A percentile compares a stretch with the other conserved stretches of the same genome.
Evolutionary conservation across 2,329 filamentous ascomycete genomes (phyloP).

Genomic region (Hymenoscyphus salicellus): DNA sequence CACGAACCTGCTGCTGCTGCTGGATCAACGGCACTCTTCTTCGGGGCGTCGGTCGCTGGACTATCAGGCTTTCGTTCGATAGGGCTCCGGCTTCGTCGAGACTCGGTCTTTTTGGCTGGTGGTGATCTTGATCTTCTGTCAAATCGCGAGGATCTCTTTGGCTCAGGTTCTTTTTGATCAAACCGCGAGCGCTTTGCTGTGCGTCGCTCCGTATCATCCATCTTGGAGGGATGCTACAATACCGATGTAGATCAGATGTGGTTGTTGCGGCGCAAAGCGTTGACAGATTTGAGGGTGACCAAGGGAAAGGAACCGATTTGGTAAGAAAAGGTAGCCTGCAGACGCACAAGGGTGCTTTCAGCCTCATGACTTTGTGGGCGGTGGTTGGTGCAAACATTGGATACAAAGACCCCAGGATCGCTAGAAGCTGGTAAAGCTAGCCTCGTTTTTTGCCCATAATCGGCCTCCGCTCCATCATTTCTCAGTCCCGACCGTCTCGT

Average conservation of each 20-base stretch:
- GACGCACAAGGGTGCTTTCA: neutral
- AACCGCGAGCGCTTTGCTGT: conserved; percentile 84
- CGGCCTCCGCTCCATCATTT: neutral
- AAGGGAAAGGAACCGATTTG: neutral
- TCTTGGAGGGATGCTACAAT: conserved; percentile 37
- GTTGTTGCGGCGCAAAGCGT: conserved; percentile 6
- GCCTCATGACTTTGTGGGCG: conserved; percentile 6
- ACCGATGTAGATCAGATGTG: neutral
- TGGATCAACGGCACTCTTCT: conserved; percentile 58
- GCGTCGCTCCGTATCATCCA: conserved; percentile 76
- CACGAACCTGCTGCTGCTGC: conserved; percentile 72
- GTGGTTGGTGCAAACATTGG: neutral
- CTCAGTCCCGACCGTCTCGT: neutral
- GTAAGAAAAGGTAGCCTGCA: neutral
- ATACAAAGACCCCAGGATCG: conserved; percentile 1
- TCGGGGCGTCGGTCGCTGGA: conserved; percentile 36
- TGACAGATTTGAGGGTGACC: neutral
- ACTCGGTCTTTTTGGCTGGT: conserved; percentile 56
- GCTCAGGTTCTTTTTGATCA: conserved; percentile 83
- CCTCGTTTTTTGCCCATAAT: neutral
- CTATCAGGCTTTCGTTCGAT: conserved; percentile 45
- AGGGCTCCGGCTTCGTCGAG: conserved; percentile 77
- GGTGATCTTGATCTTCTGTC: conserved; percentile 90
- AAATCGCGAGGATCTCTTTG: conserved; percentile 74
- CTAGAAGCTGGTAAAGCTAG: neutral